Percentiles rank a stretch among this genome's conserved stretches.
These are phyloP conservation scores for Ilex asprella DNA, from an alignment of 257 asterid species.

Conservation along the genomic window DNA sequence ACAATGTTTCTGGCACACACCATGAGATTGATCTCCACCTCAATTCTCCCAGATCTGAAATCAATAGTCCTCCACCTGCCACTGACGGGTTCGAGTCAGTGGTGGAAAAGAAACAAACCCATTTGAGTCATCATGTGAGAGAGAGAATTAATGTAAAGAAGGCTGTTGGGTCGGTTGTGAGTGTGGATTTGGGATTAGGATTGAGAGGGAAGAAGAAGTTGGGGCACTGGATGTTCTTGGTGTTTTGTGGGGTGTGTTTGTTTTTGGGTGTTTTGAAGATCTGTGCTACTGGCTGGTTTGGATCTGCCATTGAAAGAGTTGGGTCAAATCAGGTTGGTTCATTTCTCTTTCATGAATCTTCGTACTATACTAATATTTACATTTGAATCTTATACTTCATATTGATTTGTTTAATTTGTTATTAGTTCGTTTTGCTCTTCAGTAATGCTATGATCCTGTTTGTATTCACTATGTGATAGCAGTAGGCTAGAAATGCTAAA, in stretches of 20 bases:
- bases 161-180: slow-evolving; percentile 49
- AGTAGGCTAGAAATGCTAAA: no score
- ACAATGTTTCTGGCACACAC: slow-evolving; percentile 4
- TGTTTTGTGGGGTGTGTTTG: slow-evolving; percentile 74
- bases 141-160: slow-evolving; percentile 72
- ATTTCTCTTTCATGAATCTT: slow-evolving; percentile 1
- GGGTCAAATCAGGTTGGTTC: slow-evolving; percentile 55
- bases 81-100: slow-evolving; percentile 40
- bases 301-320: slow-evolving; percentile 74
- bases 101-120: slow-evolving; percentile 43
- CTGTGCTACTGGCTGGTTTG: slow-evolving; percentile 90
- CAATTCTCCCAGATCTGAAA: slow-evolving; percentile 88
- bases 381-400: not conserved
- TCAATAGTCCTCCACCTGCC: slow-evolving; percentile 17
- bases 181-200: slow-evolving; percentile 68
- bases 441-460: not conserved
- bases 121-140: slow-evolving; percentile 46
- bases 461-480: no score
- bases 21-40: slow-evolving; percentile 77
- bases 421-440: slow-evolving; percentile 1
- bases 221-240: slow-evolving; percentile 82
- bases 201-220: slow-evolving; percentile 55
- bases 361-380: no score
- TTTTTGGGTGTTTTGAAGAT: slow-evolving; percentile 75
- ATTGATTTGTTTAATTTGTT: slow-evolving; percentile 2